Evolutionary conservation across 805 yeast species (phyloP), one percentile per base, ranked within the genome.

Genomic region (Suhomyces sp.): DNA sequence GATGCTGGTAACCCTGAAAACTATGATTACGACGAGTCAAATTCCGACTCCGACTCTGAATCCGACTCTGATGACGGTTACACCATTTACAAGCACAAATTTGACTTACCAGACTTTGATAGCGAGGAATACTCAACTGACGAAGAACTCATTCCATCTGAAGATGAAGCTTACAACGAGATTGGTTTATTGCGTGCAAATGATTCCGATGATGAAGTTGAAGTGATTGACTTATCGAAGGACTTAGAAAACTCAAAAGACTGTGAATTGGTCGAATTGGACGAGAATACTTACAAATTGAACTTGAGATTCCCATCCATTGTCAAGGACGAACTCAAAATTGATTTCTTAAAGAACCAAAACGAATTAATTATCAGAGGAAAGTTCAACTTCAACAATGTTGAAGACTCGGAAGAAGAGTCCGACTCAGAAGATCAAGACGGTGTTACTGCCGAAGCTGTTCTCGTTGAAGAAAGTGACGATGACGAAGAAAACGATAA

Each of bases 201-300:
- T 39, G 69, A 65, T 50, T 60, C 66, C 24, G 72, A 67, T 43
- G 68, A 63, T 15, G 73, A 68, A 44, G 57, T 61, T 46, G 70
- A 65, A 45, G 60, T 73, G 40, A 68, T 73, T 55, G 79, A 75
- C 57, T 69, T 74, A 60, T 61, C 73, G 44, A 66, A 67, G 43
- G 79, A 75, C 60, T 69, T 75, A 57, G 69, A 67, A 54, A 65
- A 71, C 60, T 68, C 75, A 40, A 74, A 74, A 54, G 79, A 75
- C 61, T 74, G 76, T 57, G 78, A 75, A 61, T 66, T 74, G 53
- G 60, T 64, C 24, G 69, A 73, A 57, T 56, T 70, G 20, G 72
- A 72, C 50, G 75, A 72, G 37, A 62, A 69, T 52, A 66, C 68
- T 13, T 74, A 73, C 60, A 71, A 72, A 56, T 67, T 75, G 59